Conservation (phyloP, 2,329 filamentous ascomycete genomes). For the Fusarium irregulare region DNA sequence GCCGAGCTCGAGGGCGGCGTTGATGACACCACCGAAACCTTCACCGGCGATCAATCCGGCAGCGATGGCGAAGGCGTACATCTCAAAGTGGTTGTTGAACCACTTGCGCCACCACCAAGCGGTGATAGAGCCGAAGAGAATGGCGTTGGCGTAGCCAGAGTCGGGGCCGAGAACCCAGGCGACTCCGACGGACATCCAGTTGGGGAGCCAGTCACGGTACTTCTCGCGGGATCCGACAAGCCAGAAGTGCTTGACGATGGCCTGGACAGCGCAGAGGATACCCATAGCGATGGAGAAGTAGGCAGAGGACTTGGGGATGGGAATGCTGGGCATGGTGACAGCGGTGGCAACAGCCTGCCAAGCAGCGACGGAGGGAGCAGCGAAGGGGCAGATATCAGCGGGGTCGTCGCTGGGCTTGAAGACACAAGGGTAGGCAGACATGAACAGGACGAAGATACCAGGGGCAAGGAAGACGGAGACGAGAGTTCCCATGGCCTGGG, state of each 20-base stretch:
- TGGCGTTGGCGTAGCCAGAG: conserved; percentile 64
- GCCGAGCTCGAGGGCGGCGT: conserved; percentile 59
- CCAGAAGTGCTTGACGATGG: conserved; percentile 65
- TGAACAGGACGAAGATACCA: conserved; percentile 75
- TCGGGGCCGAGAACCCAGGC: conserved; percentile 69
- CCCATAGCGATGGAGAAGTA: conserved; percentile 69
- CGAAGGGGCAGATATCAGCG: conserved; percentile 63
- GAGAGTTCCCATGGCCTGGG: conserved; percentile 70
- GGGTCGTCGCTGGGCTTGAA: conserved; percentile 59
- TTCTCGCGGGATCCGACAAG: conserved; percentile 64
- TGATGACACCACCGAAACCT: conserved; percentile 71
- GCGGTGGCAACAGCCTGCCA: conserved; percentile 74
- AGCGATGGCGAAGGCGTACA: conserved; percentile 68
- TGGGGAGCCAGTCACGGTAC: conserved; percentile 68
- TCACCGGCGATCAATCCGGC: conserved; percentile 72
- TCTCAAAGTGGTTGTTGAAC: conserved; percentile 62
- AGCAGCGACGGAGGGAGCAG: conserved; percentile 71
- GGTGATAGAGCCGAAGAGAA: conserved; percentile 65
- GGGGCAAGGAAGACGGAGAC: conserved; percentile 75
- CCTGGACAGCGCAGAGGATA: conserved; percentile 61
- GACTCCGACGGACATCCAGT: conserved; percentile 71
- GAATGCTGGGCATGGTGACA: conserved; percentile 66
- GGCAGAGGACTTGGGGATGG: conserved; percentile 64
- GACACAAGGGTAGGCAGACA: conserved; percentile 76
- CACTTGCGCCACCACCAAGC: conserved; percentile 67